Evolutionary conservation across 2,329 filamentous ascomycete species (phyloP).

Genomic region (Scedosporium minutisporum): DNA sequence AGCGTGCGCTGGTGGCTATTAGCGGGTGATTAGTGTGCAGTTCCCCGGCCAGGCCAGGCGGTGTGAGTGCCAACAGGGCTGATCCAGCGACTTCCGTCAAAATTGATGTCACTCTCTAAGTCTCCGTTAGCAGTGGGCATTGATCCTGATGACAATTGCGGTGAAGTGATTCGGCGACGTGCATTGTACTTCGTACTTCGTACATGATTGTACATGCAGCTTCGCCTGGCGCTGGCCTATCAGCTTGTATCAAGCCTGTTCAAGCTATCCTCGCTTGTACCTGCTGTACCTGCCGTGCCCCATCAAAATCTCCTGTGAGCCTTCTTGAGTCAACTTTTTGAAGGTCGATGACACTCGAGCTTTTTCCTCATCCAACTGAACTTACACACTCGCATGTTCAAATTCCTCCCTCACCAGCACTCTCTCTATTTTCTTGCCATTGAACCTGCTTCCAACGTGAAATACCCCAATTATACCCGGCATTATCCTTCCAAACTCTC

Average conservation of each 20-base stretch:
- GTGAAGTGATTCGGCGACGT: background rate
- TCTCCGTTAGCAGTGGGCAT: background rate
- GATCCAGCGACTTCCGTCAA: background rate
- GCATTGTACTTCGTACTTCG: background rate
- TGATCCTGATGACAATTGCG: slow-evolving; percentile 3
- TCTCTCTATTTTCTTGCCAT: background rate
- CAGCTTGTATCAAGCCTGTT: no score
- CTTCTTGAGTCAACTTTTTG: background rate
- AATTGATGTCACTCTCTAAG: background rate
- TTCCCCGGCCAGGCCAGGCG: background rate
- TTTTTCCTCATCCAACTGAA: background rate
- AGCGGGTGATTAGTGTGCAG: background rate
- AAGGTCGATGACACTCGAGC: background rate
- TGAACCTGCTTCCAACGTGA: background rate
- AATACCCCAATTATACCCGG: background rate
- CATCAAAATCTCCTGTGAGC: background rate
- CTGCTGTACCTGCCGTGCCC: background rate
- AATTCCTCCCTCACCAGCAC: background rate
- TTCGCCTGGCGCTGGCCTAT: background rate
- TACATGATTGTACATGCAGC: background rate
- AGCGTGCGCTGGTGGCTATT: no score
- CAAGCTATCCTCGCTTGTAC: background rate
- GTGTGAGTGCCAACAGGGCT: background rate
- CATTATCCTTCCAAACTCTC: background rate
- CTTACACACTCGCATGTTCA: background rate